These are phyloP conservation scores for Eutypa lata DNA, from an alignment of 2,329 filamentous ascomycete genomes.

Conservation along the genomic window DNA sequence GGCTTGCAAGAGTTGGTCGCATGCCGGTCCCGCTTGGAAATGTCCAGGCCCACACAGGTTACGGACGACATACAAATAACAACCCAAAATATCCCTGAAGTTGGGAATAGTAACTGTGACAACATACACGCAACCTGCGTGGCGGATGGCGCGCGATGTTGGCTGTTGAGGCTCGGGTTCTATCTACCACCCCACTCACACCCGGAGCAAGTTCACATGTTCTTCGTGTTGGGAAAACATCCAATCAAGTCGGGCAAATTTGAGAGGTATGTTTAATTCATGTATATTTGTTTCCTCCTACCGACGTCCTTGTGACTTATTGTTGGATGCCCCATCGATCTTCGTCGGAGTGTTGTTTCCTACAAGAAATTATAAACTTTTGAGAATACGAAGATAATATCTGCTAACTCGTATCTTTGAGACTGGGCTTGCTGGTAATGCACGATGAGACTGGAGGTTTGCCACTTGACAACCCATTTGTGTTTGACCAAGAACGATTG, in stretches of 20 bases:
- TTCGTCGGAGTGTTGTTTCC: too few relatives aligned
- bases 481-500: too few relatives aligned
- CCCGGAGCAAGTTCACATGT: not conserved
- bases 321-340: too few relatives aligned
- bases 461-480: too few relatives aligned
- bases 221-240: not conserved
- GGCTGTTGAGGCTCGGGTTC: not conserved
- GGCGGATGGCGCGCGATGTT: not conserved
- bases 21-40: not conserved
- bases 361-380: too few relatives aligned
- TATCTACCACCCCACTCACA: not conserved
- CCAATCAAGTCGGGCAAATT: not conserved
- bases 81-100: too few relatives aligned
- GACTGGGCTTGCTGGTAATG: too few relatives aligned
- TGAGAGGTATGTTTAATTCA: not conserved
- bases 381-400: too few relatives aligned
- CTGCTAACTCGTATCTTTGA: too few relatives aligned
- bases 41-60: not conserved
- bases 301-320: not conserved
- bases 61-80: not conserved
- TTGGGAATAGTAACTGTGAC: not conserved
- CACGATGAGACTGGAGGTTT: too few relatives aligned
- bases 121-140: not conserved
- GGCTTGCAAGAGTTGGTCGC: not conserved
- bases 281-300: not conserved